Base-by-base conservation (phyloP, 768 basidiomycete genomes). In the Boletellus ananiceps region DNA sequence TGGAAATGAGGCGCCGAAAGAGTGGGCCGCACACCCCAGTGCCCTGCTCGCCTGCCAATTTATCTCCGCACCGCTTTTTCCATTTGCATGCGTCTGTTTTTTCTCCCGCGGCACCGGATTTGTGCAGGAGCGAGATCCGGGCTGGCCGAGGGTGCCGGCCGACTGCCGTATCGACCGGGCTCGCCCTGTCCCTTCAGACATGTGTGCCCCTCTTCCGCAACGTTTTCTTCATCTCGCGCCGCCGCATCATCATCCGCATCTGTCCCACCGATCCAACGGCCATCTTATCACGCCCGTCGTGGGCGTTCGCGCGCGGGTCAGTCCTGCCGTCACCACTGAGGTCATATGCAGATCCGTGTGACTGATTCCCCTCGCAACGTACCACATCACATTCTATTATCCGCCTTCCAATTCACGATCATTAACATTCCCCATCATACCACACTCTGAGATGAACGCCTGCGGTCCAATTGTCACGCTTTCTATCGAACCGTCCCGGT, bases 221-320 rank as follows among this genome's bases (percentile, higher is more conserved):
- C 66, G 67, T 67, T 69, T 63, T 61, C 51, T 69, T 67, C 65
- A 67, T 67, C 58, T 60, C 46, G 35, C 47, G 51, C 56, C 52
- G 54, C 59, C 46, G 23, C 51, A 62, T 58, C 64, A 55, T 57
- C 58, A 54, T 25, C 52, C 51, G 47, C 51, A 55, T 25, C 23
- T 25, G 23, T 25, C 23, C 23, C 23, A 25, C 23, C 42, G 57
- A 62, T 53, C 57, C 55, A 57, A 54, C 50, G 45, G 38, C 29
- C 57, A 55, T 58, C 61, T 66, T 55, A 68, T 66, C 64, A 13
- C 32, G 33, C 27, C 35, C n/a, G 29, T 45, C 12, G 25, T 32
- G 8, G 29, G 8, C 4, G 27, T 27, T 8, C 27, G 8, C 6
- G 27, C 27, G 27, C 27, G 29, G 29, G 29, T 2, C 29, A 29